phyloP scores from a whole-genome alignment of 202 grass and related monocot genomes.

The Schoenoplectus triqueter region DNA sequence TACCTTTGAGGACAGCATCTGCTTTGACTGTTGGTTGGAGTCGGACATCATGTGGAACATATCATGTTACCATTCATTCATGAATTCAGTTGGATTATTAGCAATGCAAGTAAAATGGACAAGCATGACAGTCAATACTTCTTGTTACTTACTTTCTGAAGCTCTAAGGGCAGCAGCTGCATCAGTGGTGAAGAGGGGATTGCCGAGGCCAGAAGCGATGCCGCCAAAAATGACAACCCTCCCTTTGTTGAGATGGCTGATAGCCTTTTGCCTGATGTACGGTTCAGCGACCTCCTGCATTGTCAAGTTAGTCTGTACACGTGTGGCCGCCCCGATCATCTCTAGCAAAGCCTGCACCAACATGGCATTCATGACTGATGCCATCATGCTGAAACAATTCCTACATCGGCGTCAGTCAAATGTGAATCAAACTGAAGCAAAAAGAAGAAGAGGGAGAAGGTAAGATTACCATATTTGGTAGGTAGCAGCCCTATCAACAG shows the following conservation, averaged over 20 bases:
- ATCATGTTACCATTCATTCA: conserved; percentile 29
- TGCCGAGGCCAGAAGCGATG: conserved; percentile 63
- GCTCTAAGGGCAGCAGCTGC: conserved; percentile 83
- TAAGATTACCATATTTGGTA: conserved; percentile 59
- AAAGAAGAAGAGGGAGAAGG: not conserved
- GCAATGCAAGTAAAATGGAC: not conserved
- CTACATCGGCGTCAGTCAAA: not conserved
- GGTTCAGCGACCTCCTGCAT: conserved; percentile 90
- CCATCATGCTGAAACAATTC: conserved; percentile 72
- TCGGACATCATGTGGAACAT: too few species aligned
- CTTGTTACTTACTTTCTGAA: conserved; percentile 73
- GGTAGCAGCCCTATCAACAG: conserved; percentile 73
- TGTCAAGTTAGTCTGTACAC: conserved; percentile 75
- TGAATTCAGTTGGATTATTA: conserved; percentile 31
- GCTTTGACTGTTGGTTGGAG: conserved; percentile 64
- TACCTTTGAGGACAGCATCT: conserved; percentile 88
- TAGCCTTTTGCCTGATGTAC: conserved; percentile 80
- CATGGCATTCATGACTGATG: conserved; percentile 88
- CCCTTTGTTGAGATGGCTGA: conserved; percentile 85
- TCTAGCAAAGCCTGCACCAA: conserved; percentile 90
- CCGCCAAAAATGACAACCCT: conserved; percentile 89
- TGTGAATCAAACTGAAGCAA: conserved; percentile 1
- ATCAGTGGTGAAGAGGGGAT: conserved; percentile 81
- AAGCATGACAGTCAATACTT: not conserved
- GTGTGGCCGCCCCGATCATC: conserved; percentile 77